phyloP scores from a whole-genome alignment of 257 asterid species.

The Euphrasia confusa region DNA sequence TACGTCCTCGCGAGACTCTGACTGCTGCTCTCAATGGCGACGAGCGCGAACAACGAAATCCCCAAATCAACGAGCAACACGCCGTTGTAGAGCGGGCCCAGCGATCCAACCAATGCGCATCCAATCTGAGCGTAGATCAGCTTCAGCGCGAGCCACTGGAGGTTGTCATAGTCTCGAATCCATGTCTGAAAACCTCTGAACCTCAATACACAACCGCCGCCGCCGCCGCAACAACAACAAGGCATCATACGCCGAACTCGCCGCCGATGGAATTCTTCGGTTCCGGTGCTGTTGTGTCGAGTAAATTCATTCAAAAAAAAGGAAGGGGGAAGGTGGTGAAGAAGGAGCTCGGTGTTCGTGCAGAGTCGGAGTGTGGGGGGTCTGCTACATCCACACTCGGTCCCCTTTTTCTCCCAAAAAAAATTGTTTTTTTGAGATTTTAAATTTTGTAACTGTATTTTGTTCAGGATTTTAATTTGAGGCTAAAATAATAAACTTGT shows the following conservation, averaged over 20 bases:
- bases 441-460: too few species aligned
- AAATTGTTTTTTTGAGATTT: too few species aligned
- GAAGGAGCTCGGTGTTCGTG: not conserved
- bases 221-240: conserved; percentile 57
- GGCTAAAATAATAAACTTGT: too few species aligned
- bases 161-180: conserved; percentile 81
- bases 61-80: conserved; percentile 66
- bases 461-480: too few species aligned
- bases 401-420: conserved; percentile 4
- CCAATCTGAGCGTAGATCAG: conserved; percentile 83
- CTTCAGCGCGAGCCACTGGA: conserved; percentile 74
- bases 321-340: not conserved
- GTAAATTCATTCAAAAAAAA: conserved; percentile 3
- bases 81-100: conserved; percentile 79
- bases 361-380: conserved; percentile 5
- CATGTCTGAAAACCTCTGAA: conserved; percentile 57
- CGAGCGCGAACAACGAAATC: conserved; percentile 73
- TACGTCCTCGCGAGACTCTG: conserved; percentile 90
- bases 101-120: conserved; percentile 84
- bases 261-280: not conserved
- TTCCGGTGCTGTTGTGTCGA: conserved; percentile 1
- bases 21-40: conserved; percentile 92
- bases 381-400: conserved; percentile 6
- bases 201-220: conserved; percentile 54
- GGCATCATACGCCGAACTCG: conserved; percentile 45